phyloP scores from a whole-genome alignment of 257 asterid species.

The Striga asiatica region DNA sequence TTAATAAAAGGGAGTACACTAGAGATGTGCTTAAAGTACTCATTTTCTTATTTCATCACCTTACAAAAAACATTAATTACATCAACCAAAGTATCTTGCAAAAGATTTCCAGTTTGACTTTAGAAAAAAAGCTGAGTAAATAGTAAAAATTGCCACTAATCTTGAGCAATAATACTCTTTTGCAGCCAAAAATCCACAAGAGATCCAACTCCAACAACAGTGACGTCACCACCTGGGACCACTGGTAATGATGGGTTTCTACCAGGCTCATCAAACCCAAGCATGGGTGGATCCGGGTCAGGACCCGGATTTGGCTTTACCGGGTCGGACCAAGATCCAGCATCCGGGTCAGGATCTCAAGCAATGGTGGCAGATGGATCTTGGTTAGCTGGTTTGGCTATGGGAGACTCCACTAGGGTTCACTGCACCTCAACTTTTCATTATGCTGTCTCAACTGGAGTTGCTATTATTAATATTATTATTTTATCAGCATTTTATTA shows the following conservation, averaged over 20 bases:
- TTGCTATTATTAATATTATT: background rate
- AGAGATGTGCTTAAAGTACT: too few relatives aligned
- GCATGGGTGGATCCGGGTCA: constrained; percentile 22
- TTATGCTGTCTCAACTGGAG: too few relatives aligned
- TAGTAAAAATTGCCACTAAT: background rate
- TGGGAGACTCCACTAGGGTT: constrained; percentile 56
- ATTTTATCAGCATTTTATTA: constrained; percentile 19
- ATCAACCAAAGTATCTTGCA: constrained; percentile 10
- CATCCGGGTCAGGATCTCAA: constrained; percentile 38
- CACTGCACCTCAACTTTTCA: constrained; percentile 18
- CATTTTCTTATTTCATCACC: background rate
- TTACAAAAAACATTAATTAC: background rate
- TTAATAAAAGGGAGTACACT: too few relatives aligned
- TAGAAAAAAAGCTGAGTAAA: background rate
- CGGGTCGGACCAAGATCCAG: constrained; percentile 13
- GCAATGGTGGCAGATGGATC: constrained; percentile 60
- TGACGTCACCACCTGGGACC: constrained; percentile 28
- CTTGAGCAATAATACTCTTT: background rate
- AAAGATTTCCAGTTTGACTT: too few relatives aligned
- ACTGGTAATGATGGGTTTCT: constrained; percentile 24
- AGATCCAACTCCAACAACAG: constrained; percentile 42
- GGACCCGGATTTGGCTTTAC: constrained; percentile 25
- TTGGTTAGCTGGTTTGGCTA: constrained; percentile 81
- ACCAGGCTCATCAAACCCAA: constrained; percentile 26
- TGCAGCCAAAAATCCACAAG: constrained; percentile 84